Evolutionary conservation across 164 flowering plant genomes (phyloP).

Genomic region (Macadamia integrifolia): DNA sequence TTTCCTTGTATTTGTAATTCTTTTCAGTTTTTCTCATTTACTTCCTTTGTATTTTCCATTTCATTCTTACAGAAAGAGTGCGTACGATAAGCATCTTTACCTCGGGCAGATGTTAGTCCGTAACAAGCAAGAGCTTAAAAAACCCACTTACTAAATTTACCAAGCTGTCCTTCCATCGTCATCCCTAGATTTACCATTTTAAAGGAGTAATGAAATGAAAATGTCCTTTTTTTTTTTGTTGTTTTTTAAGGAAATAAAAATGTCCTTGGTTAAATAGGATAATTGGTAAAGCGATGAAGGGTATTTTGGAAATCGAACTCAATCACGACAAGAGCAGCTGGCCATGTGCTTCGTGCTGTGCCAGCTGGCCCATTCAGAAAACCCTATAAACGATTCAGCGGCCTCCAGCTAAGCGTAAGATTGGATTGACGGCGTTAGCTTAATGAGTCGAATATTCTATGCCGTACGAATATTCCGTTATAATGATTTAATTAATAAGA

Average conservation of each 20-base stretch:
- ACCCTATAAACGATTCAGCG: conserved; percentile 17
- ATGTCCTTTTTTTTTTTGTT: too few species aligned
- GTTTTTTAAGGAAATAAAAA: too few species aligned
- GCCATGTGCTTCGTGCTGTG: conserved; percentile 43
- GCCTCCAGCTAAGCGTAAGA: conserved; percentile 33
- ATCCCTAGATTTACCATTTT: too few species aligned
- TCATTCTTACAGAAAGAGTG: neutral
- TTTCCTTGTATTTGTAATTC: neutral
- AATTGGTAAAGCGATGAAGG: neutral
- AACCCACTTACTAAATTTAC: neutral
- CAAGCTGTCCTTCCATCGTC: too few species aligned
- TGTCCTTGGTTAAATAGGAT: too few species aligned
- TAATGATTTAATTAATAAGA: neutral
- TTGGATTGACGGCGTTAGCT: conserved; percentile 7
- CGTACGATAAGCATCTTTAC: conserved; percentile 10
- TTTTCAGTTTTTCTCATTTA: neutral
- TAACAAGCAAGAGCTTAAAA: neutral
- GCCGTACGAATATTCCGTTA: neutral
- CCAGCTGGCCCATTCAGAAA: conserved; percentile 46
- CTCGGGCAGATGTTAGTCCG: conserved; percentile 2
- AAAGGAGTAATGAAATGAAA: too few species aligned
- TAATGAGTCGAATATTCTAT: neutral
- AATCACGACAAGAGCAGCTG: conserved; percentile 33
- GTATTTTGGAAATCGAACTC: neutral
- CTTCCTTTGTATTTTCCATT: neutral